Conservation (phyloP, 202 grass and related monocot genomes). For the Panicum virgatum region DNA sequence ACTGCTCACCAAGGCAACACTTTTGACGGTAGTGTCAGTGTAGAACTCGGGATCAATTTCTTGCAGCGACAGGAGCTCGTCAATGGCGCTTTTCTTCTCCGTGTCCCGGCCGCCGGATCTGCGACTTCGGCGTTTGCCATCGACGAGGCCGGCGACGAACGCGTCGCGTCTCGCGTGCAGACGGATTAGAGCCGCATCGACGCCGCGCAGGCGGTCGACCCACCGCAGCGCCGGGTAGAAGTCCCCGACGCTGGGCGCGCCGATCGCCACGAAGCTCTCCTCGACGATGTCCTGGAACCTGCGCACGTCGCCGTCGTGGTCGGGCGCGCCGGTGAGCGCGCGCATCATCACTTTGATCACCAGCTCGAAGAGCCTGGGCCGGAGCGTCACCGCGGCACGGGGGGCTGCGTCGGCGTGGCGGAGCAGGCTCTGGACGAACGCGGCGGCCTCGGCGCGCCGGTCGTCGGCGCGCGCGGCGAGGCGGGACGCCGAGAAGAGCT, state of each 20-base stretch:
- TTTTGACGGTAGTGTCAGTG: too few species aligned
- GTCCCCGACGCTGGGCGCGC: constrained; percentile 40
- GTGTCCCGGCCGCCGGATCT: too few species aligned
- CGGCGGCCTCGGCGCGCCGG: too few species aligned
- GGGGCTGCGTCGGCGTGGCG: accelerated
- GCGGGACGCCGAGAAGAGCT: too few species aligned
- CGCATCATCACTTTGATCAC: constrained; percentile 54
- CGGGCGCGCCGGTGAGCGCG: constrained; percentile 30
- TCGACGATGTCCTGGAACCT: constrained; percentile 41
- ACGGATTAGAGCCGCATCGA: constrained; percentile 16
- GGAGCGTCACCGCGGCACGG: neutral
- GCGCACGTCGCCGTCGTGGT: constrained; percentile 20
- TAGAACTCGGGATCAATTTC: too few species aligned
- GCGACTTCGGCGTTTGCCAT: neutral
- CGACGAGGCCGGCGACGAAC: constrained; percentile 37
- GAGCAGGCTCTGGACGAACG: too few species aligned
- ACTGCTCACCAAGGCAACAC: too few species aligned
- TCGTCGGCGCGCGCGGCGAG: too few species aligned
- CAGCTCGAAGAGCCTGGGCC: constrained; percentile 45
- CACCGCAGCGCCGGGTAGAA: constrained; percentile 49
- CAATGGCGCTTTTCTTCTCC: too few species aligned
- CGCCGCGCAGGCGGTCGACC: constrained; percentile 50
- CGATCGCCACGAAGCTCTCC: constrained; percentile 29
- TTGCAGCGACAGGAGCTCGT: too few species aligned
- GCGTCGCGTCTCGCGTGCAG: constrained; percentile 27